Percentiles rank a stretch among this genome's conserved stretches.
phyloP scores from a whole-genome alignment of 2,329 filamentous ascomycete genomes.

The Clarireedia sp. region DNA sequence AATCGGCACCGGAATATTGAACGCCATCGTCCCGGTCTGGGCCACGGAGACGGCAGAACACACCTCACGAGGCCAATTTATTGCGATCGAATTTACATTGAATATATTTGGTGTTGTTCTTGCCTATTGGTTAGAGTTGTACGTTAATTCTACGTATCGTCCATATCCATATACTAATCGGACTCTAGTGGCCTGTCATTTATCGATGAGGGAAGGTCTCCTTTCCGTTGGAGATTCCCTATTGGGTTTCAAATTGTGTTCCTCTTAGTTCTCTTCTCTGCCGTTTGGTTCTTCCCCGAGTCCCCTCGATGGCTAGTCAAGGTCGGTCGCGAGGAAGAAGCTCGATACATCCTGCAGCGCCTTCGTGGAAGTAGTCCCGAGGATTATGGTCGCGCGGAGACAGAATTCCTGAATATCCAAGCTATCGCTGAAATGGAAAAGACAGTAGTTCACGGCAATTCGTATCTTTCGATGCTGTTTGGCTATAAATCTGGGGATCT shows the following conservation, averaged over 20 bases:
- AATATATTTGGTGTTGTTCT: conserved; percentile 65
- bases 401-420: neutral
- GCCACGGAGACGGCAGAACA: neutral
- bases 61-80: conserved; percentile 51
- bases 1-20: neutral
- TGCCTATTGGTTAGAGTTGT: conserved; percentile 48
- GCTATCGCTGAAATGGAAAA: neutral
- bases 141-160: conserved; percentile 1
- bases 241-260: conserved; percentile 51
- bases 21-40: neutral
- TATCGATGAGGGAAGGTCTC: neutral
- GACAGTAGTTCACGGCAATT: neutral
- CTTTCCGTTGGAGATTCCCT: conserved; percentile 47
- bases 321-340: conserved; percentile 37
- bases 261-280: conserved; percentile 46
- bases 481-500: neutral
- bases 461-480: neutral
- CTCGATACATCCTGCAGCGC: conserved; percentile 13
- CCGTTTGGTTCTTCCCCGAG: conserved; percentile 47
- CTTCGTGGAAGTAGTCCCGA: neutral
- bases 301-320: conserved; percentile 40
- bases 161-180: neutral
- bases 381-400: neutral
- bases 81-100: conserved; percentile 64
- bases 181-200: neutral